Evolutionary conservation across 2,329 filamentous ascomycete genomes (phyloP), one percentile per base, ranked within the genome.

Genomic region (Fusarium equiseti): DNA sequence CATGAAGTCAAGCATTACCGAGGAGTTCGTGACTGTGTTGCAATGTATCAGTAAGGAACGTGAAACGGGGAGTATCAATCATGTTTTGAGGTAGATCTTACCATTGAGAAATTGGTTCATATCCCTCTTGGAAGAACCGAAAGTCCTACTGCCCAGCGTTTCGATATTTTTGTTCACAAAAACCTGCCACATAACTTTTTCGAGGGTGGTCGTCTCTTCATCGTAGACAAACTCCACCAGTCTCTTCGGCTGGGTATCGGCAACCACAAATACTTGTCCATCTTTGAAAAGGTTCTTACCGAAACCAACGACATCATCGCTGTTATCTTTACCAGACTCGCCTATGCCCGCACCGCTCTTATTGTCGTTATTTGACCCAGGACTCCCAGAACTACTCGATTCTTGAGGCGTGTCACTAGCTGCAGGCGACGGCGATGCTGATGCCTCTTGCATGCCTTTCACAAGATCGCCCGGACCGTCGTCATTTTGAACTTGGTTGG

Each of bases 141-240:
- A 57, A 13, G 13, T 29, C 13, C 13, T 18, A 13, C 24, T 22
- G 6, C 26, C 59, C 26, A 68, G 6, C 12, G n/a, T 13, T 11
- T 26, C 11, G 3, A 15, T 18, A 12, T 7, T n/a, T 1, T 7
- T 8, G 11, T 26, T 12, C 15, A 26, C 13, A 8, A 10, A 4
- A 8, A 67, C 44, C 27, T 67, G 38, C 64, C 64, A 67, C 20
- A 18, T 24, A 18, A 67, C 18, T 3, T 40, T 15, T 10, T 48
- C 16, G 13, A 67, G 56, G 12, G 15, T n/a, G 27, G 31, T 31
- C 29, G 29, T 31, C 29, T 15, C 13, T 31, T 42, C 35, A 10
- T n/a, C 45, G 20, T 18, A 11, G 22, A 16, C n/a, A 7, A 51
- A 66, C 3, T 8, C 18, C 9, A 67, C 9, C 8, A 40, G n/a